phyloP scores from a whole-genome alignment of 106 monocot species.

The Dendrobium catenatum region DNA sequence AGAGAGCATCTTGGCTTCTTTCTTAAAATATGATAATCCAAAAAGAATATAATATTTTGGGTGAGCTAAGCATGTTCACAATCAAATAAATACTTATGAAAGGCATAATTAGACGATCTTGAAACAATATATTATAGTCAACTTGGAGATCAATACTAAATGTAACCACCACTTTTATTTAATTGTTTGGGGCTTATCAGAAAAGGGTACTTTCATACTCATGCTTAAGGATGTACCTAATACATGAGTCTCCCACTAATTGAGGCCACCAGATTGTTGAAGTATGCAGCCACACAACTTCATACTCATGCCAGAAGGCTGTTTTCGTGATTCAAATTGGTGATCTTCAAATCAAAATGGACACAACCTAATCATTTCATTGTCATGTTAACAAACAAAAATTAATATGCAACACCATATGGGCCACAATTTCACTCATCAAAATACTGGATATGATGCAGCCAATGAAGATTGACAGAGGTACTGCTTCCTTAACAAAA shows the following conservation, averaged over 20 bases:
- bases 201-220: neutral
- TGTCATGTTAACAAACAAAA: neutral
- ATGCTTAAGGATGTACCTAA: neutral
- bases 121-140: neutral
- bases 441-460: neutral
- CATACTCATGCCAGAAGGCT: neutral
- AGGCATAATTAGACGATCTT: neutral
- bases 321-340: neutral
- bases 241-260: neutral
- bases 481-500: neutral
- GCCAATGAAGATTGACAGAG: neutral
- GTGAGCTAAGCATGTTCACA: neutral
- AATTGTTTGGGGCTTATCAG: neutral
- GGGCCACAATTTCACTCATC: neutral
- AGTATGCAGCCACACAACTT: neutral
- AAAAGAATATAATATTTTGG: neutral
- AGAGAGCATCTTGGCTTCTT: no score
- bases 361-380: neutral
- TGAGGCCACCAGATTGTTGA: neutral
- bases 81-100: neutral
- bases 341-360: neutral
- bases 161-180: slow-evolving; percentile 1
- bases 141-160: neutral
- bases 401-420: neutral
- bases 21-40: neutral